Percentiles rank a stretch among this genome's conserved stretches.
Evolutionary conservation across 1,284 basidiomycete genomes (phyloP).

Genomic region (Cryptococcus sp.): DNA sequence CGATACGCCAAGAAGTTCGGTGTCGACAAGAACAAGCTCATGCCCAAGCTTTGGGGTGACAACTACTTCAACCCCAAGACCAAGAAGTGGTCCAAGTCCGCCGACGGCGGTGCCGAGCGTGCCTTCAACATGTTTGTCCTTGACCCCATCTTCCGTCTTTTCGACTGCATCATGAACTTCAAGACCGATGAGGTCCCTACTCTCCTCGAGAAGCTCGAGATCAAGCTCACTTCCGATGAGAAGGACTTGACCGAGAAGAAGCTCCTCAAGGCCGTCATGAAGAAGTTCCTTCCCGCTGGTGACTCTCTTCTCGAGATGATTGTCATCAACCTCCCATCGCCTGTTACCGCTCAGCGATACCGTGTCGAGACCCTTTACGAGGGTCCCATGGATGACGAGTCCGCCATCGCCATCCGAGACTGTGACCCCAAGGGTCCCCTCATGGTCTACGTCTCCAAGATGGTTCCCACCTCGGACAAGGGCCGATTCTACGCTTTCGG

Average conservation of each 20-base stretch:
- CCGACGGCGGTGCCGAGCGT: slow-evolving; percentile 84
- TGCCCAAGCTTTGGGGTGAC: slow-evolving; percentile 98
- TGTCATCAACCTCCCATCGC: slow-evolving; percentile 98
- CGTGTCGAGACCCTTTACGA: slow-evolving; percentile 99
- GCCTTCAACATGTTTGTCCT: slow-evolving; percentile 96
- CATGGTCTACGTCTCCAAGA: slow-evolving; percentile 99
- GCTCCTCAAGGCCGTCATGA: slow-evolving; percentile 97
- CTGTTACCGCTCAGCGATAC: slow-evolving; percentile 94
- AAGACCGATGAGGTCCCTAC: slow-evolving; percentile 87
- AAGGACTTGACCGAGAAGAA: slow-evolving; percentile 94
- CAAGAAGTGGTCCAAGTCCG: slow-evolving; percentile 92
- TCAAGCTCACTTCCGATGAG: slow-evolving; percentile 88
- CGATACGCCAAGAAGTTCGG: slow-evolving; percentile 99
- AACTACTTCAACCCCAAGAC: slow-evolving; percentile 99
- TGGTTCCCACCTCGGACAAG: slow-evolving; percentile 99
- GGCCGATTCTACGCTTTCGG: slow-evolving; percentile 99
- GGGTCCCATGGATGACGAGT: slow-evolving; percentile 99
- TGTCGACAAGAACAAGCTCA: slow-evolving; percentile 98
- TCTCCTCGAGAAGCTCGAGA: slow-evolving; percentile 96
- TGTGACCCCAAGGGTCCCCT: slow-evolving; percentile 97
- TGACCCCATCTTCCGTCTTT: slow-evolving; percentile 99
- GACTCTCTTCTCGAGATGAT: slow-evolving; percentile 99
- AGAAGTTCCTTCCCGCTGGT: slow-evolving; percentile 99
- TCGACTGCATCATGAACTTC: slow-evolving; percentile 99
- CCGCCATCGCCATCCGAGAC: slow-evolving; percentile 97